Conservation (phyloP, 2,329 filamentous ascomycete species). For the Fusarium dimerum region DNA sequence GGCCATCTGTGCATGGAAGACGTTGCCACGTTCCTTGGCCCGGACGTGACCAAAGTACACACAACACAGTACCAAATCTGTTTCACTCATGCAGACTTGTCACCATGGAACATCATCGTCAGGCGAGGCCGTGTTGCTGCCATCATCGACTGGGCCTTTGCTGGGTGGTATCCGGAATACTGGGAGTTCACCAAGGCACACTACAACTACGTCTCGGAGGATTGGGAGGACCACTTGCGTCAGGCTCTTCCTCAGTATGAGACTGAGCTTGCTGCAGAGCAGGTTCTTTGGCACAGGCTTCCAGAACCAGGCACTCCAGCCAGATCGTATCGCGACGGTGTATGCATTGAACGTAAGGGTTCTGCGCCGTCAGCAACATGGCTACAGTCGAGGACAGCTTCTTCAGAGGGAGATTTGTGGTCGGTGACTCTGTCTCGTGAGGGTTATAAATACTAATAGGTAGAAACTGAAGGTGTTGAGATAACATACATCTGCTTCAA, state of each 20-base stretch:
- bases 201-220: slow-evolving; percentile 20
- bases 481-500: no score
- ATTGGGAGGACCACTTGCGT: slow-evolving; percentile 23
- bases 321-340: slow-evolving; percentile 11
- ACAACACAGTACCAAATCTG: slow-evolving; percentile 19
- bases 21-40: slow-evolving; percentile 21
- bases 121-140: slow-evolving; percentile 43
- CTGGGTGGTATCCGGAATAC: slow-evolving; percentile 36
- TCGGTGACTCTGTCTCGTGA: slow-evolving; percentile 13
- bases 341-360: slow-evolving; percentile 5
- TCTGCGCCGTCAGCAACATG: slow-evolving; percentile 24
- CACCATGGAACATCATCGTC: slow-evolving; percentile 44
- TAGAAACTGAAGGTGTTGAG: no score
- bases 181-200: slow-evolving; percentile 38
- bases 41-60: slow-evolving; percentile 27
- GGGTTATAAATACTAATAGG: no score
- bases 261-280: slow-evolving; percentile 26
- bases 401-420: slow-evolving; percentile 20
- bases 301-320: slow-evolving; percentile 21
- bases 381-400: slow-evolving; percentile 21
- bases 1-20: slow-evolving; percentile 24
- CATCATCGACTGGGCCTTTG: slow-evolving; percentile 41
- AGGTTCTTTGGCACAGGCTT: slow-evolving; percentile 20
- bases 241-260: slow-evolving; percentile 25
- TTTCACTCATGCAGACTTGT: slow-evolving; percentile 51